phyloP scores from a whole-genome alignment of 2,329 filamentous ascomycete species.

The Trichoderma atroviride region DNA sequence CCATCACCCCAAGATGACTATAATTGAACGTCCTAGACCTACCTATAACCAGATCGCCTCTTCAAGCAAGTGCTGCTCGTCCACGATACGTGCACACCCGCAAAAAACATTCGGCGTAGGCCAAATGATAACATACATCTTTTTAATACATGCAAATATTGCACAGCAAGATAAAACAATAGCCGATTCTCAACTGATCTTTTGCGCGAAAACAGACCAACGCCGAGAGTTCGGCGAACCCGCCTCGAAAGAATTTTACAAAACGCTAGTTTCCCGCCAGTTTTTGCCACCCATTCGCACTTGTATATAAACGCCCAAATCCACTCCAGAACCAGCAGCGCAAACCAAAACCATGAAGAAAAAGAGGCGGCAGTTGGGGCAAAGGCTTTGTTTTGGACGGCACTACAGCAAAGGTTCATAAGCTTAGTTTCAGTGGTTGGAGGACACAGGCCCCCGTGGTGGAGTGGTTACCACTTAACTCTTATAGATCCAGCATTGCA shows the following conservation, averaged over 20 bases:
- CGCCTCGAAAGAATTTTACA: background rate
- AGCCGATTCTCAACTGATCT: background rate
- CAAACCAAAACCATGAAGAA: background rate
- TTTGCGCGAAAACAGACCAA: background rate
- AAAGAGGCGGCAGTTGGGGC: background rate
- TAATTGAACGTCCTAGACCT: too few relatives aligned
- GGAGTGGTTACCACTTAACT: slow-evolving; percentile 27
- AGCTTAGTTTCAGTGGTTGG: background rate
- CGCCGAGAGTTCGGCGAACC: background rate
- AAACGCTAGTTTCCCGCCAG: background rate
- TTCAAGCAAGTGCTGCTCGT: too few relatives aligned
- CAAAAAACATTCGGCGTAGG: too few relatives aligned
- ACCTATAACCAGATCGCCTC: too few relatives aligned
- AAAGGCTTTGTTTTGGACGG: background rate
- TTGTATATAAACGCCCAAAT: background rate
- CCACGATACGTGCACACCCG: too few relatives aligned
- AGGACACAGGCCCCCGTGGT: slow-evolving; percentile 20
- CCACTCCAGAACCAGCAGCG: background rate
- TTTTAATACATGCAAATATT: background rate
- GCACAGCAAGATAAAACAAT: background rate
- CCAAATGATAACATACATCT: too few relatives aligned
- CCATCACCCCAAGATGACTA: too few relatives aligned
- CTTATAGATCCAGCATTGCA: slow-evolving; percentile 19
- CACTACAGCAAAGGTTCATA: background rate
- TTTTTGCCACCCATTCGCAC: slow-evolving; percentile 8